Conservation (phyloP, 805 yeast genomes). For the Candida ponderosae region DNA sequence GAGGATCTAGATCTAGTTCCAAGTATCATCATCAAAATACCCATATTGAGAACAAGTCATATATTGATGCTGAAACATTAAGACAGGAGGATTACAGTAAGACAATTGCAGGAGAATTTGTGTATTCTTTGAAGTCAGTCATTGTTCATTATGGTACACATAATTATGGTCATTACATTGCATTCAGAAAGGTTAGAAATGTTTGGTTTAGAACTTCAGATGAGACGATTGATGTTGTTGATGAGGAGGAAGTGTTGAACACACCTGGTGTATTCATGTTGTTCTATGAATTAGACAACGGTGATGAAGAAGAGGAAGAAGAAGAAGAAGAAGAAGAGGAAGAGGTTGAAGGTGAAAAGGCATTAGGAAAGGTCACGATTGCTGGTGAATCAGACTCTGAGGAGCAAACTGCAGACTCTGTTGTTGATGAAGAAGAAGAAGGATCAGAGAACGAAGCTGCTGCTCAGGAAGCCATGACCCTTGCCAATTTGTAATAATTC, state of each 20-base stretch:
- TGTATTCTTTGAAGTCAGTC: slow-evolving; percentile 73
- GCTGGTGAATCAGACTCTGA: too few relatives aligned
- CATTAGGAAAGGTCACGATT: not conserved
- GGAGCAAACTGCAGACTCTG: too few relatives aligned
- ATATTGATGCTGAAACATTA: slow-evolving; percentile 8
- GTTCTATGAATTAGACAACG: slow-evolving; percentile 63
- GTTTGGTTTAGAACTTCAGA: slow-evolving; percentile 96
- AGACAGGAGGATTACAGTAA: slow-evolving; percentile 8
- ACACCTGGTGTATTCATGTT: slow-evolving; percentile 90
- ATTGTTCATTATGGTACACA: slow-evolving; percentile 94
- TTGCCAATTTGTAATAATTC: too few relatives aligned
- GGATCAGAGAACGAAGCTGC: too few relatives aligned
- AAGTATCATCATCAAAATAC: slow-evolving; percentile 3
- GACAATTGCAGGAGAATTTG: slow-evolving; percentile 32
- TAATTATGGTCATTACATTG: slow-evolving; percentile 95
- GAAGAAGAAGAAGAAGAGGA: slow-evolving; percentile 6
- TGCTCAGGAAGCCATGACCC: too few relatives aligned
- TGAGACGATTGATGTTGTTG: slow-evolving; percentile 73
- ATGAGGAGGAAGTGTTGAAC: slow-evolving; percentile 70
- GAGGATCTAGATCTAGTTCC: slow-evolving; percentile 5
- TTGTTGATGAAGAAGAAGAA: not conserved
- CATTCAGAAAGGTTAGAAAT: slow-evolving; percentile 73
- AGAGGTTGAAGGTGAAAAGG: not conserved
- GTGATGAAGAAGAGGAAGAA: slow-evolving; percentile 16
- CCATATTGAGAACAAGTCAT: not conserved